phyloP scores from a whole-genome alignment of 371 early-diverging fungal genomes.

The Mortierella sp. region DNA sequence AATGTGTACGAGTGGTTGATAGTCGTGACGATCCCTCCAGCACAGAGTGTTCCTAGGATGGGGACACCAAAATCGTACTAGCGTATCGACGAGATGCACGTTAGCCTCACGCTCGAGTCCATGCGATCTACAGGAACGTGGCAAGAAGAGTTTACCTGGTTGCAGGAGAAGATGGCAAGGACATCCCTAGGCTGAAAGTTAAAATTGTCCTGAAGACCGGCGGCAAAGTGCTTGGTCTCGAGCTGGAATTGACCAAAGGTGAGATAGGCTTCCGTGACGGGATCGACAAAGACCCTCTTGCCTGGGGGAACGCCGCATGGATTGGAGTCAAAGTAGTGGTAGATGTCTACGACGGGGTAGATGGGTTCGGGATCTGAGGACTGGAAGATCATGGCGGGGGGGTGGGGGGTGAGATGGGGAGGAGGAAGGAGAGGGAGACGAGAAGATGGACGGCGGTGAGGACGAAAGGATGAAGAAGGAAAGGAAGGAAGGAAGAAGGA shows the following conservation, averaged over 20 bases:
- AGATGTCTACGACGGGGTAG: conserved; percentile 74
- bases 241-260: conserved; percentile 73
- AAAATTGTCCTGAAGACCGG: conserved; percentile 68
- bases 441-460: conserved; percentile 7
- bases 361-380: conserved; percentile 60
- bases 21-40: conserved; percentile 75
- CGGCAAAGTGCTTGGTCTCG: conserved; percentile 70
- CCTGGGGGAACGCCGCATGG: conserved; percentile 54
- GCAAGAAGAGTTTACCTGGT: conserved; percentile 59
- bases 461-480: neutral
- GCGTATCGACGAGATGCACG: neutral
- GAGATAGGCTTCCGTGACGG: conserved; percentile 59
- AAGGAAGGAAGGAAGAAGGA: neutral
- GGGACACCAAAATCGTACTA: conserved; percentile 54
- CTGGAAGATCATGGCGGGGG: conserved; percentile 54
- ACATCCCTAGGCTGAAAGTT: conserved; percentile 73
- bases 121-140: neutral
- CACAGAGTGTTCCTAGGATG: conserved; percentile 53
- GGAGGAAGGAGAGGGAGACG: conserved; percentile 1
- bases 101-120: neutral
- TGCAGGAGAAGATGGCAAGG: conserved; percentile 76
- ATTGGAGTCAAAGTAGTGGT: conserved; percentile 68
- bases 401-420: neutral
- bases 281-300: conserved; percentile 68
- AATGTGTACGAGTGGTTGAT: conserved; percentile 83